Evolutionary conservation across 257 asterid species (phyloP).

Genomic region (Handroanthus guayacan): DNA sequence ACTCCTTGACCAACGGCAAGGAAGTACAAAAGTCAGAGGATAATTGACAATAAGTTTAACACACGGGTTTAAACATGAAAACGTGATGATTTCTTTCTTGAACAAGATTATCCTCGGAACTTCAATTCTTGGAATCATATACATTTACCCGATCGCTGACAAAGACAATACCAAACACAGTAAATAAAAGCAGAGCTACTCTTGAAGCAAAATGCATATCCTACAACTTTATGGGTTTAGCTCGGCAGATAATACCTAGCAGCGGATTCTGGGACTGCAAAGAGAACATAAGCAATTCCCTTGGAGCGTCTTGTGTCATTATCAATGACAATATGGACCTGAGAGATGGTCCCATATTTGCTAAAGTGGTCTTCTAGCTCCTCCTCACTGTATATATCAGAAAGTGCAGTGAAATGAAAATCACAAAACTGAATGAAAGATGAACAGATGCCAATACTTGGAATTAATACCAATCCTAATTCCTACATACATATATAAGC

Average conservation of each 20-base stretch:
- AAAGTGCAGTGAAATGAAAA: constrained; percentile 18
- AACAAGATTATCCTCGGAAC: not conserved
- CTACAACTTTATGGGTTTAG: constrained; percentile 14
- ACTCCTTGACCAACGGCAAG: constrained; percentile 18
- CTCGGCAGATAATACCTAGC: constrained; percentile 61
- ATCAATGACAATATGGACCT: constrained; percentile 90
- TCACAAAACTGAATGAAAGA: constrained; percentile 5
- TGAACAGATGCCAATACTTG: constrained; percentile 12
- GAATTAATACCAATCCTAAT: not conserved
- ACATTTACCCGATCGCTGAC: constrained; percentile 26
- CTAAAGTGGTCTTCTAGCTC: constrained; percentile 76
- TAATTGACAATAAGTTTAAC: not conserved
- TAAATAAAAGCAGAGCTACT: not conserved
- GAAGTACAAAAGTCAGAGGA: not conserved
- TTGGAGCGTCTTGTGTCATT: constrained; percentile 88
- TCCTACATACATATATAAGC: not conserved
- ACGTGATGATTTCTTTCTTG: constrained; percentile 7
- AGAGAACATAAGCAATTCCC: constrained; percentile 83
- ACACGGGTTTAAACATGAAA: not conserved
- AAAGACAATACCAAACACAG: constrained; percentile 5
- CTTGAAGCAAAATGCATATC: constrained; percentile 6
- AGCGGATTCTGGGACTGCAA: constrained; percentile 86
- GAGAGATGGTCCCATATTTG: constrained; percentile 69
- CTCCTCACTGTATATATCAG: constrained; percentile 69
- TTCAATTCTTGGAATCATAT: constrained; percentile 14